Percentiles rank a stretch among this genome's conserved stretches.
phyloP scores from a whole-genome alignment of 225 moss, liverwort and hornwort genomes.

The Climacium dendroides region DNA sequence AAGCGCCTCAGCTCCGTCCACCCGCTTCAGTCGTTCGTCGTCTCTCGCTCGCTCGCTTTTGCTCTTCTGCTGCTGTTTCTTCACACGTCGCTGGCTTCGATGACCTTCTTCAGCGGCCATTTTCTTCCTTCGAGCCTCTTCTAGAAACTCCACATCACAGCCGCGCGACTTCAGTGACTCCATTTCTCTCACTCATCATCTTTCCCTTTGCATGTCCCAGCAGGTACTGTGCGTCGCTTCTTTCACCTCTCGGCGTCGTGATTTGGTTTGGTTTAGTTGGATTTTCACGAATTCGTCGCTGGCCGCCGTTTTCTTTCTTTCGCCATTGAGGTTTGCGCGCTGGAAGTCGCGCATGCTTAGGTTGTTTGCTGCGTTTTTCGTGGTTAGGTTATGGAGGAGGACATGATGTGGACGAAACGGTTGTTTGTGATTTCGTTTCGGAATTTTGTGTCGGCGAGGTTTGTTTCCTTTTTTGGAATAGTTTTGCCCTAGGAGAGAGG shows the following conservation, averaged over 20 bases:
- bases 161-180: not conserved
- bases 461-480: not conserved
- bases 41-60: not conserved
- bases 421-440: not conserved
- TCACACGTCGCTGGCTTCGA: not conserved
- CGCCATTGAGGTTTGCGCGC: not conserved
- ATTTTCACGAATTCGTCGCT: not conserved
- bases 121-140: not conserved
- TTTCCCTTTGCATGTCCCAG: not conserved
- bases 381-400: not conserved
- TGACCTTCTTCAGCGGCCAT: not conserved
- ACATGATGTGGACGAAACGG: not conserved
- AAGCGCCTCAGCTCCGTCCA: not conserved
- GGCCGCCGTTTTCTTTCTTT: not conserved
- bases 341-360: not conserved
- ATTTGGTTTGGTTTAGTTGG: not conserved
- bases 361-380: not conserved
- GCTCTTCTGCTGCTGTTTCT: not conserved
- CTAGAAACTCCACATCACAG: not conserved
- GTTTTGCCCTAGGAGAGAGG: not conserved
- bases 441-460: not conserved
- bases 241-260: not conserved
- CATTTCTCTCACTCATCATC: not conserved
- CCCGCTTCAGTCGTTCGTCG: not conserved
- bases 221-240: not conserved